Conservation (phyloP, 176 grass and related monocot species). For the Neostapfia colusana region DNA sequence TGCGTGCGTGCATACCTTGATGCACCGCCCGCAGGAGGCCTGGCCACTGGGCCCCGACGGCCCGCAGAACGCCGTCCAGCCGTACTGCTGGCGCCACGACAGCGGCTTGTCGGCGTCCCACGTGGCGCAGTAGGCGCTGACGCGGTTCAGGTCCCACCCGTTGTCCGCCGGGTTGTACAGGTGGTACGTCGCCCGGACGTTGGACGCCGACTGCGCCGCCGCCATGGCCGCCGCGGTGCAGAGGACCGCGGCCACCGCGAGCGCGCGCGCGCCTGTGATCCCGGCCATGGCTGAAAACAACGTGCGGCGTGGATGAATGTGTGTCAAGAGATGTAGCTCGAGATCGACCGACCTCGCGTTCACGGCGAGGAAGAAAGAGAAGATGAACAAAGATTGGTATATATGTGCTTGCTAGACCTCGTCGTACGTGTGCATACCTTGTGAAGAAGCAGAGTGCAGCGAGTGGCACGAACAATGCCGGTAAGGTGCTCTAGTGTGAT, state of each 20-base stretch:
- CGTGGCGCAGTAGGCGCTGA: slow-evolving; percentile 64
- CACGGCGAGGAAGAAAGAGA: too few species aligned
- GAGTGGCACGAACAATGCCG: too few species aligned
- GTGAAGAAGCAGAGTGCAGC: too few species aligned
- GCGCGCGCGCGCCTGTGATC: not conserved
- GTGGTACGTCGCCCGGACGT: slow-evolving; percentile 64
- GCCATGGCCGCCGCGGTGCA: not conserved
- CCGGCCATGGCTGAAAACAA: not conserved
- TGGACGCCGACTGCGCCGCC: slow-evolving; percentile 48
- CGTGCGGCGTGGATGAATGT: not conserved
- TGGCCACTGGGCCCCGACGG: slow-evolving; percentile 40
- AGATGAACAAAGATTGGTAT: too few species aligned
- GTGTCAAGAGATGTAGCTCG: not conserved
- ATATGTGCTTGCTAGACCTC: too few species aligned
- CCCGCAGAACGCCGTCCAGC: slow-evolving; percentile 87
- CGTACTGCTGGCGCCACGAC: slow-evolving; percentile 65
- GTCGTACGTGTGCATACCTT: too few species aligned
- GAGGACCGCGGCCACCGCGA: slow-evolving; percentile 4
- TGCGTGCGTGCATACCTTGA: not conserved
- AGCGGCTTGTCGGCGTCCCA: slow-evolving; percentile 67
- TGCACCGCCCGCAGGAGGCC: slow-evolving; percentile 50
- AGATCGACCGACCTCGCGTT: too few species aligned
- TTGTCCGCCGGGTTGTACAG: slow-evolving; percentile 47
- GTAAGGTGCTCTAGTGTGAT: not conserved
- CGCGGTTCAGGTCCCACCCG: slow-evolving; percentile 47